These are phyloP conservation scores for Pleurotus ostreatus DNA, from an alignment of 768 basidiomycete species.

Conservation along the genomic window DNA sequence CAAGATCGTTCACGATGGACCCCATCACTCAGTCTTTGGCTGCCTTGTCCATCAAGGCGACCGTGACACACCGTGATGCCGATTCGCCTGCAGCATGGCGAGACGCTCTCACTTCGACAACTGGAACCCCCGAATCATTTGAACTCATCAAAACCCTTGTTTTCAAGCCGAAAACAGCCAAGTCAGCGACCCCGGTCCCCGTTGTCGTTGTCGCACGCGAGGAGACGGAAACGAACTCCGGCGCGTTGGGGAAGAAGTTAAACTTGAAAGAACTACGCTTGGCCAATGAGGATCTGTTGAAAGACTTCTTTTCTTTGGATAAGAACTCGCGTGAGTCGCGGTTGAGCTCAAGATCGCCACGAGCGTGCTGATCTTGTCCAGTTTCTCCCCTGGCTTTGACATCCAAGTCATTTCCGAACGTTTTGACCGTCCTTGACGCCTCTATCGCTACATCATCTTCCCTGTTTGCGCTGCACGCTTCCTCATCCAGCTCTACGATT, in stretches of 20 bases:
- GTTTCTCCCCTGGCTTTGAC: constrained; percentile 82
- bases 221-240: constrained; percentile 77
- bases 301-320: constrained; percentile 77
- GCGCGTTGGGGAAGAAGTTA: constrained; percentile 72
- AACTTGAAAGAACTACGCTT: constrained; percentile 85
- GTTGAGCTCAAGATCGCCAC: constrained; percentile 1
- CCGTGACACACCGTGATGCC: constrained; percentile 55
- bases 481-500: constrained; percentile 64
- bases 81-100: constrained; percentile 76
- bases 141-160: constrained; percentile 85
- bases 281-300: constrained; percentile 81
- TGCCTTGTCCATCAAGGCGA: constrained; percentile 48
- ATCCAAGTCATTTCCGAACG: constrained; percentile 59
- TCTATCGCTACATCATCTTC: constrained; percentile 69
- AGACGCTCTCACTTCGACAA: constrained; percentile 54
- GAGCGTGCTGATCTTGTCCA: constrained; percentile 24
- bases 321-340: constrained; percentile 79
- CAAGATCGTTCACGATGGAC: constrained; percentile 30
- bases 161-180: constrained; percentile 97
- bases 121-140: constrained; percentile 52
- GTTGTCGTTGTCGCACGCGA: constrained; percentile 86
- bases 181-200: constrained; percentile 77
- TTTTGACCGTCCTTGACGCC: constrained; percentile 72
- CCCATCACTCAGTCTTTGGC: constrained; percentile 40
- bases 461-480: constrained; percentile 72